Conservation (phyloP, 148 eudicot species). For the Diospyros lotus region DNA sequence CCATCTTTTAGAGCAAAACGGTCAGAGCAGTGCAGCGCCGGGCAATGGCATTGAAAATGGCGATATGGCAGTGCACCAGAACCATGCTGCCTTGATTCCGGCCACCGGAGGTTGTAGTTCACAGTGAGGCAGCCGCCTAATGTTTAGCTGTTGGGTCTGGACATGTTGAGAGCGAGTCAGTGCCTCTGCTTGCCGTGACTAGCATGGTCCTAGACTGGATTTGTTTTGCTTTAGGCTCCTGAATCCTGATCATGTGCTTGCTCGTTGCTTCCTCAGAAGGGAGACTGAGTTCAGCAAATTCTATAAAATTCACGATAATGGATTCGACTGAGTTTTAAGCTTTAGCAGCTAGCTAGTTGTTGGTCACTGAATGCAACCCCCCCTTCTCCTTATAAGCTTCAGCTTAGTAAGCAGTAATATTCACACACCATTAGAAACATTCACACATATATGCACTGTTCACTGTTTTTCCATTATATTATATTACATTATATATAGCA, state of each 20-base stretch:
- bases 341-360: too few species aligned
- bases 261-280: neutral
- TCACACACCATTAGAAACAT: too few species aligned
- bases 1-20: slow-evolving; percentile 63
- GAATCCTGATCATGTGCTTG: neutral
- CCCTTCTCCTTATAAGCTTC: too few species aligned
- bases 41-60: slow-evolving; percentile 30
- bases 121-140: slow-evolving; percentile 30
- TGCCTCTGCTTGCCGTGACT: slow-evolving; percentile 58
- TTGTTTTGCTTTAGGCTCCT: neutral
- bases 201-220: slow-evolving; percentile 28
- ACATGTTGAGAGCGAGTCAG: slow-evolving; percentile 66
- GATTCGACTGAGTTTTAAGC: too few species aligned
- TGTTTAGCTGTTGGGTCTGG: slow-evolving; percentile 23
- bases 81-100: slow-evolving; percentile 36
- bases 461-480: too few species aligned
- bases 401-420: too few species aligned
- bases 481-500: too few species aligned
- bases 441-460: too few species aligned
- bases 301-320: too few species aligned
- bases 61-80: slow-evolving; percentile 28
- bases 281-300: slow-evolving; percentile 5
- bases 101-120: slow-evolving; percentile 38
- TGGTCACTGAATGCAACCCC: too few species aligned
- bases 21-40: slow-evolving; percentile 33